These are phyloP conservation scores for Afroboletus lepidellus DNA, from an alignment of 1,284 basidiomycete genomes.

Conservation along the genomic window DNA sequence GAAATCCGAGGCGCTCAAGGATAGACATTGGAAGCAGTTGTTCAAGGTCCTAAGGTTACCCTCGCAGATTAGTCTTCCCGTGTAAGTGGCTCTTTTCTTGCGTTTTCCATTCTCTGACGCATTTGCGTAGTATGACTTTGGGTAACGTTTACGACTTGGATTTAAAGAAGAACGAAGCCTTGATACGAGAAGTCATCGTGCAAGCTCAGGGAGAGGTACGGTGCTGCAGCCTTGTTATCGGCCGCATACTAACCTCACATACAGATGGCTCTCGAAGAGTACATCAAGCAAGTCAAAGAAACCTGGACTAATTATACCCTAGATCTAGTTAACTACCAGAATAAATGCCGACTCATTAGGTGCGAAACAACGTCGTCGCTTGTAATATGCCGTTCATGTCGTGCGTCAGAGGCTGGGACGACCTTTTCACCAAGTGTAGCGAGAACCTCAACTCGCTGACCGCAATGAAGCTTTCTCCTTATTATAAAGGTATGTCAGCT, in stretches of 20 bases:
- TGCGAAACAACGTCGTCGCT: constrained; percentile 31
- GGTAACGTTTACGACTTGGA: constrained; percentile 98
- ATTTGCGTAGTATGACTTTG: constrained; percentile 76
- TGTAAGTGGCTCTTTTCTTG: constrained; percentile 46
- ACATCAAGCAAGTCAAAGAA: constrained; percentile 94
- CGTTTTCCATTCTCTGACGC: constrained; percentile 5
- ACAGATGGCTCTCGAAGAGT: constrained; percentile 91
- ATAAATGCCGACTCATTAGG: constrained; percentile 95
- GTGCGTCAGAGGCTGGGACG: constrained; percentile 85
- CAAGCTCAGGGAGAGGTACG: constrained; percentile 96
- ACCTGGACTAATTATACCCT: constrained; percentile 95
- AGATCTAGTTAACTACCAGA: constrained; percentile 98
- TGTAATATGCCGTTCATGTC: constrained; percentile 12
- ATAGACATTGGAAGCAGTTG: constrained; percentile 97
- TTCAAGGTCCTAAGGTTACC: constrained; percentile 86
- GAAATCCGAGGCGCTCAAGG: constrained; percentile 96
- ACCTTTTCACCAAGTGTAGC: constrained; percentile 93
- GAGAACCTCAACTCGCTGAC: constrained; percentile 95
- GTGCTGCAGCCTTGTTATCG: background rate
- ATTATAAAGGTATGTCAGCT: constrained; percentile 83
- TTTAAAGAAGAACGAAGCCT: constrained; percentile 86
- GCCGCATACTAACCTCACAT: constrained; percentile 3
- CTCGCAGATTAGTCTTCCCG: constrained; percentile 61
- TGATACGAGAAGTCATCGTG: constrained; percentile 92
- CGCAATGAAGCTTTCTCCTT: constrained; percentile 97